Evolutionary conservation across 768 basidiomycete species (phyloP).

Genomic region (Kwoniella shandongensis): DNA sequence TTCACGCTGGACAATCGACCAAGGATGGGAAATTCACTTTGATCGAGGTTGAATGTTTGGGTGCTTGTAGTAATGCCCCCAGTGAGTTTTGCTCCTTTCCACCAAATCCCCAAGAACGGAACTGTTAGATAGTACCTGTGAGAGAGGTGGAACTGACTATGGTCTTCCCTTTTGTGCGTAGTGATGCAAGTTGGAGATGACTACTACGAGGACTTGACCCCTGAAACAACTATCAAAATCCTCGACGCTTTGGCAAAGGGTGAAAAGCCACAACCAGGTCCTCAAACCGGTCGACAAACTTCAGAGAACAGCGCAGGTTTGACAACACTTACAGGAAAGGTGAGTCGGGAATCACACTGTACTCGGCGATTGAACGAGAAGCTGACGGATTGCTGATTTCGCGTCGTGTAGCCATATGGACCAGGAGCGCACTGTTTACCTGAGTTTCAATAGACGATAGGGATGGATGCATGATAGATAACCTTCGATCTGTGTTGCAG

Average conservation of each 20-base stretch:
- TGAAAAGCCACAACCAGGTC: constrained; percentile 86
- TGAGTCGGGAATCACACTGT: not conserved
- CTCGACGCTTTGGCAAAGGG: constrained; percentile 59
- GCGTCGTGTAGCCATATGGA: constrained; percentile 71
- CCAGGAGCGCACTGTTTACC: constrained; percentile 84
- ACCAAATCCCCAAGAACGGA: too few relatives aligned
- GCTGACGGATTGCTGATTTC: constrained; percentile 2
- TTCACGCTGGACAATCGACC: constrained; percentile 89
- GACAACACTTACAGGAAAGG: constrained; percentile 58
- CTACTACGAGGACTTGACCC: constrained; percentile 69
- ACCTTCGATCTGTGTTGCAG: too few relatives aligned
- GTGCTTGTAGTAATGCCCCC: constrained; percentile 87
- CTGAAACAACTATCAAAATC: constrained; percentile 56
- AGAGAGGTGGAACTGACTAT: too few relatives aligned
- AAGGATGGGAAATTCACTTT: constrained; percentile 95
- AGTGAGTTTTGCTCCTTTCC: constrained; percentile 41
- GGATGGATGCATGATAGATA: constrained; percentile 6
- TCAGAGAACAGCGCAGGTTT: constrained; percentile 92
- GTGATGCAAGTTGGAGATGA: constrained; percentile 97
- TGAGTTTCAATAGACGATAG: constrained; percentile 72
- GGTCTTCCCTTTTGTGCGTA: constrained; percentile 41
- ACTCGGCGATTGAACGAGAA: not conserved
- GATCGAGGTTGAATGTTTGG: constrained; percentile 97
- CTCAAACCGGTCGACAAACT: constrained; percentile 79
- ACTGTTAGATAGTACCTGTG: too few relatives aligned